Conservation (phyloP, 2,329 filamentous ascomycete species). For the Verticillium nonalfalfae region DNA sequence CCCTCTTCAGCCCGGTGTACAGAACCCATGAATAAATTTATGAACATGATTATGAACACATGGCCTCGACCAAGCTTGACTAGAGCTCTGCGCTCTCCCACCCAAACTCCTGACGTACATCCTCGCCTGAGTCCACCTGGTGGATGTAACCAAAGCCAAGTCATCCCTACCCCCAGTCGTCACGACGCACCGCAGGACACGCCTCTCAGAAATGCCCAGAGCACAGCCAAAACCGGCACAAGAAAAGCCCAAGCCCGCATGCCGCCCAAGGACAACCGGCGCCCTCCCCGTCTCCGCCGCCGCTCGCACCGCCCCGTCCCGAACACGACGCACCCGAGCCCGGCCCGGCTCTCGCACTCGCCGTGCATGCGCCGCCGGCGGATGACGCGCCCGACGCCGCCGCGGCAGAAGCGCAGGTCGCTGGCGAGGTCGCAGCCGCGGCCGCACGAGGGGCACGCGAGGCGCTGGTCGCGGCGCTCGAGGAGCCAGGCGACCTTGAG, state of each 20-base stretch:
- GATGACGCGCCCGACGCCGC: conserved; percentile 53
- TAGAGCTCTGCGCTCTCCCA: no score
- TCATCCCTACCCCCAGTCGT: no score
- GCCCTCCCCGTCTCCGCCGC: not conserved
- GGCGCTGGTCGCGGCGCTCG: conserved; percentile 53
- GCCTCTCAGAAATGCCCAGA: not conserved
- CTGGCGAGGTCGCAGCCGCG: conserved; percentile 54
- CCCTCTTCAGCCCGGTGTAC: not conserved
- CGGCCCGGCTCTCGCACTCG: conserved; percentile 53
- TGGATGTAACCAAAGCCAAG: no score
- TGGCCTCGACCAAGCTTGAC: not conserved
- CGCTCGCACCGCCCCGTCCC: conserved; percentile 42
- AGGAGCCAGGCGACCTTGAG: conserved; percentile 67
- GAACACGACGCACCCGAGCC: conserved; percentile 49
- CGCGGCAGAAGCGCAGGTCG: conserved; percentile 53
- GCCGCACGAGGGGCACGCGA: conserved; percentile 57
- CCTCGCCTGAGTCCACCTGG: no score
- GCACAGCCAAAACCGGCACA: not conserved
- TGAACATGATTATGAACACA: not conserved
- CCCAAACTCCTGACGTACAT: no score
- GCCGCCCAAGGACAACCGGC: not conserved
- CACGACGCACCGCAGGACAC: not conserved
- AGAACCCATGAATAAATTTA: not conserved
- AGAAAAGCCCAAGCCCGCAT: not conserved
- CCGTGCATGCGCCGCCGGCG: conserved; percentile 51